A percentile compares a stretch with the other conserved stretches of the same genome.
Conservation (phyloP, 2,329 filamentous ascomycete genomes). For the Paraphaeosphaeria minitans region DNA sequence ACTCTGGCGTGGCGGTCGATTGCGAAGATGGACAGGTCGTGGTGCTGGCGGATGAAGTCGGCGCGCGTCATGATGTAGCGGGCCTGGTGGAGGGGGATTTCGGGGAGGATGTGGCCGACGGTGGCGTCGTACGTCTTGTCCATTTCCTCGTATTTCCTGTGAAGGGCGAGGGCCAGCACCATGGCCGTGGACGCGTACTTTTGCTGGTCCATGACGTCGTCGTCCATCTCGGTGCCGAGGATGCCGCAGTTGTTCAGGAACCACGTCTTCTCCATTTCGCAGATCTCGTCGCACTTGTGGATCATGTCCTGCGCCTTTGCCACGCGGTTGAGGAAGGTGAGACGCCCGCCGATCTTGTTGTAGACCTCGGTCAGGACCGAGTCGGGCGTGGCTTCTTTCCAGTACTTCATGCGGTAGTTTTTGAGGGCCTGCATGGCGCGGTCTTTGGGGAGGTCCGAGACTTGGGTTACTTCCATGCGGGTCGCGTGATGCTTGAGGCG, state of each 20-base stretch:
- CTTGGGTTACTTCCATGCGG: conserved; percentile 89
- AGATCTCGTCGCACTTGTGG: conserved; percentile 74
- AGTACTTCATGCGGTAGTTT: conserved; percentile 82
- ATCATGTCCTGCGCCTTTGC: conserved; percentile 87
- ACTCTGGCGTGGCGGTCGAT: conserved; percentile 88
- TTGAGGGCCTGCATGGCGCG: conserved; percentile 77
- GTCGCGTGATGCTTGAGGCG: conserved; percentile 89
- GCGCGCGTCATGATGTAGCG: conserved; percentile 89
- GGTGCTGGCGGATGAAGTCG: conserved; percentile 91
- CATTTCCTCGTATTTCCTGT: conserved; percentile 76
- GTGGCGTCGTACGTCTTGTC: conserved; percentile 67
- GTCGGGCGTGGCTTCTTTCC: conserved; percentile 62
- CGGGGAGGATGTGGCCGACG: conserved; percentile 75
- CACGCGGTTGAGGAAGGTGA: conserved; percentile 87
- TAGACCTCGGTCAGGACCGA: conserved; percentile 77
- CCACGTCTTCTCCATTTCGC: conserved; percentile 75
- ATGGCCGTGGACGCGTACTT: conserved; percentile 96
- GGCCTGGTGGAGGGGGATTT: conserved; percentile 58
- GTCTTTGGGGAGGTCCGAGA: conserved; percentile 79
- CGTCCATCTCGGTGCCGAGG: conserved; percentile 79
- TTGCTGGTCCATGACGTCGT: conserved; percentile 98
- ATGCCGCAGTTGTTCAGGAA: conserved; percentile 79
- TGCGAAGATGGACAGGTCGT: conserved; percentile 92
- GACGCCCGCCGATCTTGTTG: conserved; percentile 80
- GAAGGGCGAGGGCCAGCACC: conserved; percentile 87